phyloP scores from a whole-genome alignment of 1,284 basidiomycete species.

The Leccinum fallax region DNA sequence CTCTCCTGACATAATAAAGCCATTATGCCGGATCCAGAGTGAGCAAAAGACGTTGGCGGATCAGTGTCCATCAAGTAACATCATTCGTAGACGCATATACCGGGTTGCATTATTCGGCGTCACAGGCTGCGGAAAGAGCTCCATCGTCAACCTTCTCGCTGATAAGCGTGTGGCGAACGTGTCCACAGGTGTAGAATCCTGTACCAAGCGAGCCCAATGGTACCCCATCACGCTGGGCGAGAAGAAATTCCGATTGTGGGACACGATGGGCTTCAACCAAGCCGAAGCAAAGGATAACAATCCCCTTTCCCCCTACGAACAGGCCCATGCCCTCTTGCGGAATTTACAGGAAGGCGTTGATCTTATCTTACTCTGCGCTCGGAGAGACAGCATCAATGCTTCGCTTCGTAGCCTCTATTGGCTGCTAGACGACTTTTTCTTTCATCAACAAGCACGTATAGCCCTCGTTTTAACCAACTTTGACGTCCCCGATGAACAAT shows the following conservation, averaged over 20 bases:
- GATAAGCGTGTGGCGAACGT: constrained; percentile 22
- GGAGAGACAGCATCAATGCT: constrained; percentile 28
- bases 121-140: constrained; percentile 33
- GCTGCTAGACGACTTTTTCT: constrained; percentile 30
- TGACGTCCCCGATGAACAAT: constrained; percentile 26
- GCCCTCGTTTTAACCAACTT: constrained; percentile 42
- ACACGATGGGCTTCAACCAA: constrained; percentile 33
- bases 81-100: constrained; percentile 24
- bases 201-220: constrained; percentile 32
- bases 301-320: constrained; percentile 30
- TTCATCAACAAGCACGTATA: constrained; percentile 33
- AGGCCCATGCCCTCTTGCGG: constrained; percentile 28
- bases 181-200: constrained; percentile 27
- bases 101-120: constrained; percentile 31
- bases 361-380: constrained; percentile 30
- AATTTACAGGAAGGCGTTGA: constrained; percentile 30
- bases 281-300: constrained; percentile 19
- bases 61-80: constrained; percentile 7
- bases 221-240: constrained; percentile 25
- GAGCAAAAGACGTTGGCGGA: constrained; percentile 12
- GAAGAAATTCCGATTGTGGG: constrained; percentile 35
- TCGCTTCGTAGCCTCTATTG: constrained; percentile 32
- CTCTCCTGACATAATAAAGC: background rate
- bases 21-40: constrained; percentile 18
- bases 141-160: constrained; percentile 31